Evolutionary conservation across 225 moss, liverwort and hornwort genomes (phyloP).

Genomic region (Takakia lepidozioides): DNA sequence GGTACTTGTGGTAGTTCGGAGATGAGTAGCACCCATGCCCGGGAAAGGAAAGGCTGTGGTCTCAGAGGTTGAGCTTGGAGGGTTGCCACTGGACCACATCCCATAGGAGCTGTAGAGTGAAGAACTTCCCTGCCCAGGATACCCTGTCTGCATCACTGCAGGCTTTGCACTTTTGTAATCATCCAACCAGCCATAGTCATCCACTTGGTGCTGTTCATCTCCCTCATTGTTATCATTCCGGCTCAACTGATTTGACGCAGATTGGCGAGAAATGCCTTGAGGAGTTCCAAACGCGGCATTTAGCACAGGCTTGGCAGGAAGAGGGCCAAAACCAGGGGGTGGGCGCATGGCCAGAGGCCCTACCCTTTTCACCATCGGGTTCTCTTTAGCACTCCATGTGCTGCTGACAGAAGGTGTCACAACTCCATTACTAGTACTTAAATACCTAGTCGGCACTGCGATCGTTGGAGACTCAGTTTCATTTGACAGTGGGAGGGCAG

Average conservation of each 20-base stretch:
- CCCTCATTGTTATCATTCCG: slow-evolving; percentile 26
- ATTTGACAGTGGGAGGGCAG: slow-evolving; percentile 30
- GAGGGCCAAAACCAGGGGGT: slow-evolving; percentile 98
- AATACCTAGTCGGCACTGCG: slow-evolving; percentile 22
- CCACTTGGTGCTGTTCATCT: slow-evolving; percentile 67
- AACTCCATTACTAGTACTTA: slow-evolving; percentile 32
- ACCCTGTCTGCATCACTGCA: slow-evolving; percentile 44
- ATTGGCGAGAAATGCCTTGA: slow-evolving; percentile 40
- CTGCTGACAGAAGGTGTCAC: slow-evolving; percentile 19
- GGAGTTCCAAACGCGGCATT: slow-evolving; percentile 21
- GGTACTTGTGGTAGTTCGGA: slow-evolving; percentile 37
- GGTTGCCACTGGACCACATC: slow-evolving; percentile 70
- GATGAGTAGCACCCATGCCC: slow-evolving; percentile 55
- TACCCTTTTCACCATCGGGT: slow-evolving; percentile 20
- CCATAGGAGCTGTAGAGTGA: slow-evolving; percentile 60
- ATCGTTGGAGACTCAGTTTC: slow-evolving; percentile 20
- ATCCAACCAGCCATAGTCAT: slow-evolving; percentile 98
- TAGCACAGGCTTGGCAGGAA: slow-evolving; percentile 50
- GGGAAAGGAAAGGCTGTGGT: slow-evolving; percentile 68
- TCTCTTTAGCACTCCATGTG: slow-evolving; percentile 43
- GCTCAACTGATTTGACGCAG: slow-evolving; percentile 24
- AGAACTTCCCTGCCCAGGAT: slow-evolving; percentile 54
- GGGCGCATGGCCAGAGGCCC: slow-evolving; percentile 79
- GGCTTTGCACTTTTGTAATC: slow-evolving; percentile 60
- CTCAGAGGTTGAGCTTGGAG: slow-evolving; percentile 41